phyloP scores from a whole-genome alignment of 164 flowering plant species.

The Sedum album region DNA sequence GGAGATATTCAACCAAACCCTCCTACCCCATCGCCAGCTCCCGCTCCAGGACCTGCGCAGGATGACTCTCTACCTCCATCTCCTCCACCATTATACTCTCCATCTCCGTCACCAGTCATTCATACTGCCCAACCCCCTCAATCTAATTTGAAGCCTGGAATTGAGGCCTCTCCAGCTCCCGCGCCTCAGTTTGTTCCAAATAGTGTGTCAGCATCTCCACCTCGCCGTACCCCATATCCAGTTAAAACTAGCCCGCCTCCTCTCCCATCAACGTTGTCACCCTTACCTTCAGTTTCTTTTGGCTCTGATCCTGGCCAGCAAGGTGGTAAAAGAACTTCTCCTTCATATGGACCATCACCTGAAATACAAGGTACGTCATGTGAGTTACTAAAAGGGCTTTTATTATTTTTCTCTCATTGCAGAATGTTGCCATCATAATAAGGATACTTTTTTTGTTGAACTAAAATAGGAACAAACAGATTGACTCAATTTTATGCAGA shows the following conservation, averaged over 20 bases:
- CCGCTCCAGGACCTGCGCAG: slow-evolving; percentile 25
- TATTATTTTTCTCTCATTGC: neutral
- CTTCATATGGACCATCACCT: slow-evolving; percentile 24
- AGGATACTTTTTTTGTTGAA: neutral
- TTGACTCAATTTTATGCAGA: neutral
- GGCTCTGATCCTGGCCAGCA: slow-evolving; percentile 20
- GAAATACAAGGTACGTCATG: slow-evolving; percentile 24
- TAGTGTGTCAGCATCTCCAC: slow-evolving; percentile 15
- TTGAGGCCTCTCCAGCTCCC: slow-evolving; percentile 28
- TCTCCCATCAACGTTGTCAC: slow-evolving; percentile 27
- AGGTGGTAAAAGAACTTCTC: slow-evolving; percentile 15
- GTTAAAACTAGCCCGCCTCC: slow-evolving; percentile 15
- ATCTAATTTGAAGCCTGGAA: slow-evolving; percentile 15
- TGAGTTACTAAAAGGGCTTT: slow-evolving; percentile 33
- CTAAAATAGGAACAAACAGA: neutral
- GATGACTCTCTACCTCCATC: slow-evolving; percentile 10
- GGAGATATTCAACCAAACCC: slow-evolving; percentile 25
- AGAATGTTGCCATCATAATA: neutral
- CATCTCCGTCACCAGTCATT: slow-evolving; percentile 23
- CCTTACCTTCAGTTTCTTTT: slow-evolving; percentile 22
- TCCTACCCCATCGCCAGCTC: slow-evolving; percentile 41
- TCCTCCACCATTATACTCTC: slow-evolving; percentile 20
- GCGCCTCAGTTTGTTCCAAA: slow-evolving; percentile 16
- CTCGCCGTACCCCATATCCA: slow-evolving; percentile 12
- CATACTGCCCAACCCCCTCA: slow-evolving; percentile 9